Base-by-base conservation (phyloP, 352 stramenopile genomes). In the Pythium vanterpoolii region DNA sequence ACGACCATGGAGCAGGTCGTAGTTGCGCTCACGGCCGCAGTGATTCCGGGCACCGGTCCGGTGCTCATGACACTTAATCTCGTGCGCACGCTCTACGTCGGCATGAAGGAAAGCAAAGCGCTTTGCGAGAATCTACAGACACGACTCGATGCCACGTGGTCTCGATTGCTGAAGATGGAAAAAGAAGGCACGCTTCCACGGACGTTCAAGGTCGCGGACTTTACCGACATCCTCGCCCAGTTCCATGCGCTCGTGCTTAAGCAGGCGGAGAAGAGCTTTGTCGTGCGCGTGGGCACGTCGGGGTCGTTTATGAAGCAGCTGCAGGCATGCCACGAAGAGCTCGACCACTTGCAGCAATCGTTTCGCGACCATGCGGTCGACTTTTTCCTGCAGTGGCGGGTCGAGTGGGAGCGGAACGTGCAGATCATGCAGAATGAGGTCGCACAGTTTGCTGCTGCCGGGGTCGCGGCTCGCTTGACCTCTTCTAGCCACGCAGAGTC, bases 161-260 rank as follows among this genome's bases (percentile, higher is more conserved):
- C 26, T 0, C 31, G 28, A 26, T 48, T 69, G 16, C 40, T 60
- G 14, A 23, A 46, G 5, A 64, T 69, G 54, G 54, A 61, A 49
- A 27, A 31, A 4, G 42, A 59, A 18, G 23, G 33, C 38, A 45
- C 47, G 26, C 36, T 62, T 16, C 60, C 60, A 1, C 38, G 3
- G 2, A 43, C 40, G 18, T 68, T 68, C 30, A 49, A 53, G 7
- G 40, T 68, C 5, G 23, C 45, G 18, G 60, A 68, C 39, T 68
- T 68, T 43, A 68, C 60, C 14, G 44, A 52, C 13, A 66, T 66
- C 19, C 43, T 66, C 42, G 34, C 53, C n/a, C 27, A 34, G 4
- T 69, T 64, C 61, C 55, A 64, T 27, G 42, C 49, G 26, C 49
- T 69, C 23, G 48, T 71, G 31, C 24, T 50, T 31, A 60, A 64